Evolutionary conservation across 1,284 basidiomycete genomes (phyloP).

Genomic region (Apiotrichum sp.): DNA sequence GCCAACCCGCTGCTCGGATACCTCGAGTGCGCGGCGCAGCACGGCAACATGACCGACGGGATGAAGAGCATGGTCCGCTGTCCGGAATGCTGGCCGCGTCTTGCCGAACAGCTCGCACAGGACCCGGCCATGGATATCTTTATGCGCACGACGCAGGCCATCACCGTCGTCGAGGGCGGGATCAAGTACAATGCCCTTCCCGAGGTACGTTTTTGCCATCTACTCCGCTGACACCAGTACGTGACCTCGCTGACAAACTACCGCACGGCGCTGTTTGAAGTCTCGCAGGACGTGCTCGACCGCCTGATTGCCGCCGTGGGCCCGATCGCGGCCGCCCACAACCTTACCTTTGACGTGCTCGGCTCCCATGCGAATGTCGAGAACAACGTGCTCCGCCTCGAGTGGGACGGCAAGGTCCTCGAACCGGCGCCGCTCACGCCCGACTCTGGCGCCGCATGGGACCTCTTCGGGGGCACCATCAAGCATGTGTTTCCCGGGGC

Average conservation of each 20-base stretch:
- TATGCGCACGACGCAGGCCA: constrained; percentile 18
- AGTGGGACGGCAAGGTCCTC: constrained; percentile 6
- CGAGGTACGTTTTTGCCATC: constrained; percentile 4
- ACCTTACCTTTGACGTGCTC: constrained; percentile 15
- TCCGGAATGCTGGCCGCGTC: constrained; percentile 6
- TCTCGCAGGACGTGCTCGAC: constrained; percentile 10
- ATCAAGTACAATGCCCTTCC: constrained; percentile 25
- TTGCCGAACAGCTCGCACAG: constrained; percentile 3
- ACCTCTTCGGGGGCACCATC: constrained; percentile 19
- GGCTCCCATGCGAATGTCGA: constrained; percentile 11
- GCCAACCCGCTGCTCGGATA: constrained; percentile 16
- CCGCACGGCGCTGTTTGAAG: constrained; percentile 19
- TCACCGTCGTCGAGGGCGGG: constrained; percentile 18
- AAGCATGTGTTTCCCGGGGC: constrained; percentile 15
- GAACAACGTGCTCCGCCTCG: constrained; percentile 14
- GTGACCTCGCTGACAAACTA: constrained; percentile 16
- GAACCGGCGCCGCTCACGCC: constrained; percentile 20
- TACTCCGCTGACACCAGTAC: not conserved
- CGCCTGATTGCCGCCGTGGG: constrained; percentile 6
- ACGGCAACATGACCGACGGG: constrained; percentile 9
- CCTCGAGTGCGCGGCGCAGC: constrained; percentile 16
- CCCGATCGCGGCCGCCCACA: constrained; percentile 9
- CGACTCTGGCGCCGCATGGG: constrained; percentile 7
- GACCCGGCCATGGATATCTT: constrained; percentile 12
- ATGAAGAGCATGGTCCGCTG: constrained; percentile 7